Conservation (phyloP, 805 yeast genomes). For the Saccharomycopsis vini region DNA sequence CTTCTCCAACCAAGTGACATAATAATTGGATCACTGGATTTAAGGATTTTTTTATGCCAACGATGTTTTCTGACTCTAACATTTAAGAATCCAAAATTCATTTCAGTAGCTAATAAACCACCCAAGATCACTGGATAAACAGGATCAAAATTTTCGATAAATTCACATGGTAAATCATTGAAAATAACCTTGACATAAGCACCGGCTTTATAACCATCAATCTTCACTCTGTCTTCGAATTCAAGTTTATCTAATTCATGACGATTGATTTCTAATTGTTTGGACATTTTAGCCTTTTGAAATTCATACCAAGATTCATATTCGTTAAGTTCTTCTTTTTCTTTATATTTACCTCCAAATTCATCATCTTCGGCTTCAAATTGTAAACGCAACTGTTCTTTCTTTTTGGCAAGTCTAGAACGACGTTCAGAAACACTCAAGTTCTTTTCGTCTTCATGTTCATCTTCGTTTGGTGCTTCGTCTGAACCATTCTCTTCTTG, state of each 20-base stretch:
- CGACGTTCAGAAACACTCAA: slow-evolving; percentile 16
- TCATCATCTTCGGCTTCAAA: slow-evolving; percentile 68
- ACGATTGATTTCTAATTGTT: slow-evolving; percentile 89
- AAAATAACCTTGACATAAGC: slow-evolving; percentile 86
- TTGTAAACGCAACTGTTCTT: slow-evolving; percentile 79
- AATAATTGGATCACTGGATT: slow-evolving; percentile 91
- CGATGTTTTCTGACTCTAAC: slow-evolving; percentile 95
- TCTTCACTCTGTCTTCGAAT: slow-evolving; percentile 59
- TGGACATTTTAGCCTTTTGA: slow-evolving; percentile 94
- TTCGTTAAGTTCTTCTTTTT: slow-evolving; percentile 64
- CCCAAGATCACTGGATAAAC: slow-evolving; percentile 81
- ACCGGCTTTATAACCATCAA: slow-evolving; percentile 92
- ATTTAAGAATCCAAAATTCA: slow-evolving; percentile 84
- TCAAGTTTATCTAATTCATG: slow-evolving; percentile 70
- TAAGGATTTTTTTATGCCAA: slow-evolving; percentile 95
- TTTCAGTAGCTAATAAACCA: slow-evolving; percentile 83
- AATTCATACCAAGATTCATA: slow-evolving; percentile 97
- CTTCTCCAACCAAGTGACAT: slow-evolving; percentile 96
- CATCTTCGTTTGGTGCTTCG: slow-evolving; percentile 31
- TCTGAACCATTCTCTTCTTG: slow-evolving; percentile 40
- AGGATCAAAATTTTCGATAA: slow-evolving; percentile 80
- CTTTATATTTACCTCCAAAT: slow-evolving; percentile 34
- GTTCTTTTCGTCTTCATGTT: slow-evolving; percentile 31
- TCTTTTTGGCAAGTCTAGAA: slow-evolving; percentile 41
- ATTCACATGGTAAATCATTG: slow-evolving; percentile 79